These are phyloP conservation scores for Rhamnella rubrinervis DNA, from an alignment of 331 rosid species.

Conservation along the genomic window DNA sequence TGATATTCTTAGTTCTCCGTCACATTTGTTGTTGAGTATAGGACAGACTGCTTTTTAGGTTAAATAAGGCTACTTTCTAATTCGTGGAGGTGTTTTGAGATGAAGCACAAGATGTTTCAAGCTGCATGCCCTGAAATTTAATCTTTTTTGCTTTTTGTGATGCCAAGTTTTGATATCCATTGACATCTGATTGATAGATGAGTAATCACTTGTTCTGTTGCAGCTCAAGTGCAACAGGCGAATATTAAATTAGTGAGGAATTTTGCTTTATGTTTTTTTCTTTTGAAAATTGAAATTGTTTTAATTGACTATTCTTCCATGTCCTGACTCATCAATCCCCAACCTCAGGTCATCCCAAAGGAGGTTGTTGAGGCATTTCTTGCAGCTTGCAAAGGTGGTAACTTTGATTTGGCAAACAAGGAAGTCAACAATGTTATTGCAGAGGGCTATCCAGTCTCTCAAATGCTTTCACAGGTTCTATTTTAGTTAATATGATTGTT, in stretches of 20 bases:
- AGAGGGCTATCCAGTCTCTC: constrained; percentile 92
- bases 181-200: neutral
- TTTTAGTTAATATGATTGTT: constrained; percentile 14
- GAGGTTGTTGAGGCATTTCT: constrained; percentile 56
- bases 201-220: neutral
- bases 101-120: constrained; percentile 5
- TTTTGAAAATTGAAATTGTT: neutral
- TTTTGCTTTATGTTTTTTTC: neutral
- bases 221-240: neutral
- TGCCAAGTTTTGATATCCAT: neutral
- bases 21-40: neutral
- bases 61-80: neutral
- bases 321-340: constrained; percentile 27
- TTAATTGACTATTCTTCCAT: neutral
- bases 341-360: constrained; percentile 59
- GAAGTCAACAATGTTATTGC: constrained; percentile 81
- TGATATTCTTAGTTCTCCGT: neutral
- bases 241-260: neutral
- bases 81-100: neutral
- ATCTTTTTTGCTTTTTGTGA: neutral
- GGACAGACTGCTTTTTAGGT: neutral
- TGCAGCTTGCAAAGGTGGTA: constrained; percentile 71
- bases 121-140: neutral
- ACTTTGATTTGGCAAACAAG: constrained; percentile 86
- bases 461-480: constrained; percentile 76